phyloP scores from a whole-genome alignment of 129 eudicot genomes.

The Sambucus nigra region DNA sequence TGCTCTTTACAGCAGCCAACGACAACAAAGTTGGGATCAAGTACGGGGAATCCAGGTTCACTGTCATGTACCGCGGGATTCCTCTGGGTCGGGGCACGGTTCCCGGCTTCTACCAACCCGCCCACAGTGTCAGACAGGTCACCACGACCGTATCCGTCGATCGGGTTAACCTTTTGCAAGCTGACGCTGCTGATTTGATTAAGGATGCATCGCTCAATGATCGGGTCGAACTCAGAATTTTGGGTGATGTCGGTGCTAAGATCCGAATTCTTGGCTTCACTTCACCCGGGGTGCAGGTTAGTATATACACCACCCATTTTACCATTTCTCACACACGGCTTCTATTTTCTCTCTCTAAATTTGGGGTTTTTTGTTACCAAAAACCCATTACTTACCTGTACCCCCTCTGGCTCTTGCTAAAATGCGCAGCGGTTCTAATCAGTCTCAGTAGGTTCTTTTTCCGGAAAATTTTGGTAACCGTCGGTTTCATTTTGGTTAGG shows the following conservation, averaged over 20 bases:
- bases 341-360: background rate
- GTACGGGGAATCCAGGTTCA: constrained; percentile 70
- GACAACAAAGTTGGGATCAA: constrained; percentile 77
- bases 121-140: constrained; percentile 47
- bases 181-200: constrained; percentile 63
- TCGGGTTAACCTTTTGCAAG: constrained; percentile 48
- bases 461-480: background rate
- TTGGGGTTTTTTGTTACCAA: background rate
- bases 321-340: too few relatives aligned
- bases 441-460: background rate
- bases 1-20: constrained; percentile 54
- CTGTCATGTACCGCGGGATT: constrained; percentile 69
- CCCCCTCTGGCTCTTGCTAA: background rate
- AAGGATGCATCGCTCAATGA: constrained; percentile 66
- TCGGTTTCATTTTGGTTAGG: background rate
- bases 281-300: constrained; percentile 87
- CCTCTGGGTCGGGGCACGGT: constrained; percentile 68
- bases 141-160: constrained; percentile 58
- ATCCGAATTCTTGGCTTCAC: constrained; percentile 77
- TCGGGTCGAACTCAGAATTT: constrained; percentile 71
- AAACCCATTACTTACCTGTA: constrained; percentile 1
- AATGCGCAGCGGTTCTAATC: background rate
- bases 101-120: constrained; percentile 65
- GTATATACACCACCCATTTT: background rate
- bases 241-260: constrained; percentile 90